phyloP scores from a whole-genome alignment of 176 grass and related monocot genomes.

The Phragmites australis region DNA sequence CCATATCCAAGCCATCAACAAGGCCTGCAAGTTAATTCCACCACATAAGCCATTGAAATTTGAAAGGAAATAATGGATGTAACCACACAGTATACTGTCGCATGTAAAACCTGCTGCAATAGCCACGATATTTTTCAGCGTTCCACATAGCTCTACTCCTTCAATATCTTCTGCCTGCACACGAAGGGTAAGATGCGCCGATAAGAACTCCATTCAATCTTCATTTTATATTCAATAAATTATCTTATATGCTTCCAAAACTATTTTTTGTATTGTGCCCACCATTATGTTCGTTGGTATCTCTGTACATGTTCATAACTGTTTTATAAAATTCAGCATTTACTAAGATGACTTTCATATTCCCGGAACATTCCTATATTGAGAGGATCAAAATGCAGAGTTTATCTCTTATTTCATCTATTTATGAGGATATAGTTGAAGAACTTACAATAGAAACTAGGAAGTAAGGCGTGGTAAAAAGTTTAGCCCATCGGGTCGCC shows the following conservation, averaged over 20 bases:
- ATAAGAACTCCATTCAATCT: neutral
- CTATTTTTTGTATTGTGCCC: neutral
- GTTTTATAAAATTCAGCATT: neutral
- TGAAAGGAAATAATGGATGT: conserved; percentile 26
- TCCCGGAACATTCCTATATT: neutral
- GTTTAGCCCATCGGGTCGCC: conserved; percentile 64
- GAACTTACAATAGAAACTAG: conserved; percentile 71
- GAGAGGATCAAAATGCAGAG: neutral
- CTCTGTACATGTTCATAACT: neutral
- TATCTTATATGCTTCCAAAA: neutral
- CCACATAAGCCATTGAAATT: conserved; percentile 22
- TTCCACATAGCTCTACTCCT: conserved; percentile 94
- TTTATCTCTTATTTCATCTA: neutral
- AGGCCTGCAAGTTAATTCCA: conserved; percentile 55
- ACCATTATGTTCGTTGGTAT: neutral
- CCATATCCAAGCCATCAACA: conserved; percentile 97
- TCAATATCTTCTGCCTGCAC: conserved; percentile 89
- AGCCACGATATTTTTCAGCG: conserved; percentile 94
- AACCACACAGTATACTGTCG: neutral
- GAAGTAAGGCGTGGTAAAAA: conserved; percentile 83
- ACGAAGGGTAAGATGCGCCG: neutral
- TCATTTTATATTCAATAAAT: neutral
- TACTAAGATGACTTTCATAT: neutral
- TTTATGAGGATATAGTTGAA: conserved; percentile 15
- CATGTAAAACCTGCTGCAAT: conserved; percentile 78